Percentiles rank a stretch among this genome's conserved stretches.
Conservation (phyloP, 2,329 filamentous ascomycete genomes). For the Neofusicoccum kwambonambiense region DNA sequence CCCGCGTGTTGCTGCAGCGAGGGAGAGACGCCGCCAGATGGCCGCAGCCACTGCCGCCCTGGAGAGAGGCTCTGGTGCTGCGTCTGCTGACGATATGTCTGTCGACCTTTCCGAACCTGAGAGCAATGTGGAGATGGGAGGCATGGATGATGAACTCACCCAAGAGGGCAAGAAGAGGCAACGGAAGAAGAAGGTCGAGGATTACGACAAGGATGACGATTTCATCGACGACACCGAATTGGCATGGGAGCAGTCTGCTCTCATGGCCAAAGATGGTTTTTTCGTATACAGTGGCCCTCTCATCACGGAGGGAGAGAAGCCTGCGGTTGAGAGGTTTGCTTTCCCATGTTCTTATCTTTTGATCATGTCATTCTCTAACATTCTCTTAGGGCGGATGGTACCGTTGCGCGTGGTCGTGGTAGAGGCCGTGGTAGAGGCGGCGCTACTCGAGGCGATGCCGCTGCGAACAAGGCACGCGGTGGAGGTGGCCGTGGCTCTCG, state of each 20-base stretch:
- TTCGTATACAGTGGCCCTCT: conserved; percentile 96
- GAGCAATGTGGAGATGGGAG: conserved; percentile 87
- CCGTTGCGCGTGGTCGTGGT: conserved; percentile 65
- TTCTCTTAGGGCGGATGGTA: conserved; percentile 64
- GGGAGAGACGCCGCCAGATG: conserved; percentile 82
- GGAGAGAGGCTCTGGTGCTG: conserved; percentile 69
- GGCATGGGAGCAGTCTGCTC: conserved; percentile 92
- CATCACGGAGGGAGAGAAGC: conserved; percentile 81
- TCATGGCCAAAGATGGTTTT: conserved; percentile 92
- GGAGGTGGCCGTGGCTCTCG: conserved; percentile 59
- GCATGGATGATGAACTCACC: conserved; percentile 45
- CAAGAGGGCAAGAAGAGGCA: conserved; percentile 63
- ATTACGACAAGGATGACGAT: conserved; percentile 66
- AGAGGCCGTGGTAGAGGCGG: conserved; percentile 54
- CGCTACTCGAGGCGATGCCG: conserved; percentile 42
- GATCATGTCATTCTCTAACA: conserved; percentile 22
- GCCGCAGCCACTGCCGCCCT: conserved; percentile 84
- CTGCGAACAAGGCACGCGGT: conserved; percentile 32
- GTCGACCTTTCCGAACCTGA: conserved; percentile 69
- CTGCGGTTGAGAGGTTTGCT: conserved; percentile 60
- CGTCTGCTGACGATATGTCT: conserved; percentile 75
- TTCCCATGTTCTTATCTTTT: background rate
- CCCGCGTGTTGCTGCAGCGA: conserved; percentile 83
- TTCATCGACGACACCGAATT: conserved; percentile 89
- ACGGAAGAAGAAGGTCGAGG: conserved; percentile 70